A percentile compares a stretch with the other conserved stretches of the same genome.
Evolutionary conservation across 345 rosid genomes (phyloP).

Genomic region (Moricandia moricandioides): DNA sequence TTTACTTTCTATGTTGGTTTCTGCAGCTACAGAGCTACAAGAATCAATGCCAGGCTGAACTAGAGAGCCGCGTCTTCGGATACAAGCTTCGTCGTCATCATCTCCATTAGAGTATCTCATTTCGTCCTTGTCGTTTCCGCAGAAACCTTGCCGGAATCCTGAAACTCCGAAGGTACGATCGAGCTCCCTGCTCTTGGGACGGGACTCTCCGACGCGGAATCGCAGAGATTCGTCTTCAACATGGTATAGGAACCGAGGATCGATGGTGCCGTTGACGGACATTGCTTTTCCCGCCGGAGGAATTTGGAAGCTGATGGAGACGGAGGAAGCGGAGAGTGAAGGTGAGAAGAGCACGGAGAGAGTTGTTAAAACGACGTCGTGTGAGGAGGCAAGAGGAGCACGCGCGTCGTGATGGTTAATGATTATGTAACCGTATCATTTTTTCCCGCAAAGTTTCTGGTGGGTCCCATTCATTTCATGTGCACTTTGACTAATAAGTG

Average conservation of each 20-base stretch:
- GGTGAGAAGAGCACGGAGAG: background rate
- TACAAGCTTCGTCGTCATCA: slow-evolving; percentile 44
- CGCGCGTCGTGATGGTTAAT: slow-evolving; percentile 26
- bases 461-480: background rate
- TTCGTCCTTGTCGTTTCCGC: slow-evolving; percentile 21
- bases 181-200: slow-evolving; percentile 51
- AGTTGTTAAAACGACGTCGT: slow-evolving; percentile 16
- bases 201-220: slow-evolving; percentile 43
- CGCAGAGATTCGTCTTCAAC: slow-evolving; percentile 53
- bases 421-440: slow-evolving; percentile 22
- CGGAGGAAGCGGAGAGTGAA: slow-evolving; percentile 6
- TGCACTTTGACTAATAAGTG: no score
- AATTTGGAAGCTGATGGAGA: background rate
- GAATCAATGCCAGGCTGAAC: slow-evolving; percentile 25
- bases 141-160: slow-evolving; percentile 36
- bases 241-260: slow-evolving; percentile 52
- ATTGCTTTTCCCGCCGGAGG: slow-evolving; percentile 18
- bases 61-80: background rate
- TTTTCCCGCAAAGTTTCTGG: background rate
- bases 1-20: slow-evolving; percentile 41
- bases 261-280: slow-evolving; percentile 39
- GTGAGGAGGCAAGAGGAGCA: slow-evolving; percentile 3
- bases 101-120: slow-evolving; percentile 48
- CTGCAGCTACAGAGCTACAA: slow-evolving; percentile 23
- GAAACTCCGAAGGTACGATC: slow-evolving; percentile 53